Base-by-base conservation (phyloP, 768 basidiomycete species). In the Glaciozyma antarctica region DNA sequence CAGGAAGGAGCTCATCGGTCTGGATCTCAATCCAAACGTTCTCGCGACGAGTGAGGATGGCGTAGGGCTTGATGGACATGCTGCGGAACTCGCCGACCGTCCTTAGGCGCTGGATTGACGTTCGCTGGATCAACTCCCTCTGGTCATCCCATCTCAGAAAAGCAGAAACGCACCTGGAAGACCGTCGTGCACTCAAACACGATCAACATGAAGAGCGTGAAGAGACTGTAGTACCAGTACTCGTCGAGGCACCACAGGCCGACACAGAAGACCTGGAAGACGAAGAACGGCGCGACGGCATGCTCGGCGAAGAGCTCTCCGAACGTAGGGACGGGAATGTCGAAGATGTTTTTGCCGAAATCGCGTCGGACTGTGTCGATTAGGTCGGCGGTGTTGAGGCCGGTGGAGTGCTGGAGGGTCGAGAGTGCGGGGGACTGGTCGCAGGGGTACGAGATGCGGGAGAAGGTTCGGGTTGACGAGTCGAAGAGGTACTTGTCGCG, bases 131-230 rank as follows among this genome's bases (percentile, higher is more conserved):
- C 28, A 45, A 48, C 60, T 49, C 22, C 48, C 52, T 15, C 5
- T 21, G 69, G 16, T 72, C 63, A 22, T 57, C n/a, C 22, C 4
- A 24, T 15, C 3, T 21, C 4, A n/a, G 26, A 21, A 54, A 34
- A 5, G 12, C 22, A 47, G 17, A 49, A 32, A 38, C 55, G 28
- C 47, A 89, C 91, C 86, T 98, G 95, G 85, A 88, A 98, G 38
- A 98, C 94, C 28, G 95, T 92, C 2, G 95, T 98, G 78, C 93
- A 98, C 78, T 99, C 95, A 75, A 99, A 99, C 68, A 95, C 87
- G 55, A 99, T 79, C 44, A 99, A 81, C 95, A 99, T 99, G 83
- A 99, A 97, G 30, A 93, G 81, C 2, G 95, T 98, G 79, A 99
- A 99, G 48, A 99, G 77, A 62, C 88, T 78, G 81, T 97, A 99